Conservation (phyloP, 1,139 yeast genomes). For the Petasospora fabianii region DNA sequence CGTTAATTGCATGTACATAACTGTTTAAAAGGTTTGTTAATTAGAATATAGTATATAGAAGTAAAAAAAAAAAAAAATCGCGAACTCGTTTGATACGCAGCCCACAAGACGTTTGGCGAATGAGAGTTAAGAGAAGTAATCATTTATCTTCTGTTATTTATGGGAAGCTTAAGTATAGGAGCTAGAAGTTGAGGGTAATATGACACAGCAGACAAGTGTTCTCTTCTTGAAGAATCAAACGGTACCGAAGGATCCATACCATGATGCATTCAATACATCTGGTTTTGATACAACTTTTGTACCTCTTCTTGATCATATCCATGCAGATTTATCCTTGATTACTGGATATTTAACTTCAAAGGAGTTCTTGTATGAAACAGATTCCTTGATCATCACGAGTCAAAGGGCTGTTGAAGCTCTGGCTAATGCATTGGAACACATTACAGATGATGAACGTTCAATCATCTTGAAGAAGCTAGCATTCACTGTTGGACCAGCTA, state of each 20-base stretch:
- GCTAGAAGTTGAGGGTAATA: too few relatives aligned
- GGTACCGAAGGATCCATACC: conserved; percentile 62
- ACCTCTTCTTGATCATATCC: conserved; percentile 66
- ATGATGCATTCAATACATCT: conserved; percentile 33
- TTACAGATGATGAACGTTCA: conserved; percentile 17
- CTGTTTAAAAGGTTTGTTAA: too few relatives aligned
- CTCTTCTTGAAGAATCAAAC: conserved; percentile 64
- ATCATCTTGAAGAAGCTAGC: conserved; percentile 47
- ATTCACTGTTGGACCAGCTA: conserved; percentile 93
- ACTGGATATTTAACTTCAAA: conserved; percentile 38
- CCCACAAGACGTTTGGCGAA: too few relatives aligned
- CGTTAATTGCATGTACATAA: conserved; percentile 6
- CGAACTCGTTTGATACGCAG: too few relatives aligned
- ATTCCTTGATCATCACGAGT: conserved; percentile 75
- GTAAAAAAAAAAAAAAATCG: too few relatives aligned
- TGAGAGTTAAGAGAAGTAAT: not conserved
- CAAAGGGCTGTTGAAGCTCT: conserved; percentile 89
- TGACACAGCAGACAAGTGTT: conserved; percentile 7
- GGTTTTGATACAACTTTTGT: conserved; percentile 49
- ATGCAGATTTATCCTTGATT: conserved; percentile 45
- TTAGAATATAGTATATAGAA: too few relatives aligned
- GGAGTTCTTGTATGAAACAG: conserved; percentile 38
- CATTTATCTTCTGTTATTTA: too few relatives aligned
- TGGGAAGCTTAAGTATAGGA: too few relatives aligned
- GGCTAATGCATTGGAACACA: conserved; percentile 39